phyloP scores from a whole-genome alignment of 352 stramenopile species.

The Elongisporangium undulatum region DNA sequence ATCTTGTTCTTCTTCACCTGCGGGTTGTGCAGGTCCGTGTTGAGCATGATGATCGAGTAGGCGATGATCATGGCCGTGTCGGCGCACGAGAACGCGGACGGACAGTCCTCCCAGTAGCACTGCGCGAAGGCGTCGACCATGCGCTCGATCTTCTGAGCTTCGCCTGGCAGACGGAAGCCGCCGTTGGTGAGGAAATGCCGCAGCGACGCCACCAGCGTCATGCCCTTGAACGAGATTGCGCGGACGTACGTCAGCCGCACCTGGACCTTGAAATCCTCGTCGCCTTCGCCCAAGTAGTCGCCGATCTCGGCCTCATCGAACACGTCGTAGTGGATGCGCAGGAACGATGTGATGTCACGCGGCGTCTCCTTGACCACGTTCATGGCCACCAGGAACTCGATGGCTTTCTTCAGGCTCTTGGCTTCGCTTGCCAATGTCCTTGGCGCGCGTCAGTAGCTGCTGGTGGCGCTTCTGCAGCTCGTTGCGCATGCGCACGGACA shows the following conservation, averaged over 20 bases:
- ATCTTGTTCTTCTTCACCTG: constrained; percentile 95
- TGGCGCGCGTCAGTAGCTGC: constrained; percentile 72
- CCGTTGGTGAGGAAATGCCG: constrained; percentile 96
- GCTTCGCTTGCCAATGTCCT: constrained; percentile 73
- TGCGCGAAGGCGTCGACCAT: constrained; percentile 97
- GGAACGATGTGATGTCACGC: constrained; percentile 92
- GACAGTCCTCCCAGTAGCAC: constrained; percentile 97
- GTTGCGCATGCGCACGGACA: constrained; percentile 77
- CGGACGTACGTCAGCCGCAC: constrained; percentile 95
- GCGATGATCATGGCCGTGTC: constrained; percentile 90
- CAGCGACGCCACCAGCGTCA: constrained; percentile 96
- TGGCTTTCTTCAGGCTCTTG: constrained; percentile 85
- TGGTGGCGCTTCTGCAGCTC: constrained; percentile 82
- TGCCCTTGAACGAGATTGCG: constrained; percentile 96
- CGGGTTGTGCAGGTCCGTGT: constrained; percentile 88
- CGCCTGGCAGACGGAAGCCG: constrained; percentile 96
- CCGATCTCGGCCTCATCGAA: constrained; percentile 92
- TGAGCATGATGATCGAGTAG: constrained; percentile 91
- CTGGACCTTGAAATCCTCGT: constrained; percentile 88
- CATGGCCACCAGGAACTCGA: constrained; percentile 84
- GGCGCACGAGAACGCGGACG: constrained; percentile 58
- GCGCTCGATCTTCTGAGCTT: constrained; percentile 98
- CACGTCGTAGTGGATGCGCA: constrained; percentile 91
- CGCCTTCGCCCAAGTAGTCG: constrained; percentile 93
- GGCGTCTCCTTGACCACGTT: constrained; percentile 83